Evolutionary conservation across 495 filamentous ascomycete genomes (phyloP).

Genomic region (Elasticomyces elasticus): DNA sequence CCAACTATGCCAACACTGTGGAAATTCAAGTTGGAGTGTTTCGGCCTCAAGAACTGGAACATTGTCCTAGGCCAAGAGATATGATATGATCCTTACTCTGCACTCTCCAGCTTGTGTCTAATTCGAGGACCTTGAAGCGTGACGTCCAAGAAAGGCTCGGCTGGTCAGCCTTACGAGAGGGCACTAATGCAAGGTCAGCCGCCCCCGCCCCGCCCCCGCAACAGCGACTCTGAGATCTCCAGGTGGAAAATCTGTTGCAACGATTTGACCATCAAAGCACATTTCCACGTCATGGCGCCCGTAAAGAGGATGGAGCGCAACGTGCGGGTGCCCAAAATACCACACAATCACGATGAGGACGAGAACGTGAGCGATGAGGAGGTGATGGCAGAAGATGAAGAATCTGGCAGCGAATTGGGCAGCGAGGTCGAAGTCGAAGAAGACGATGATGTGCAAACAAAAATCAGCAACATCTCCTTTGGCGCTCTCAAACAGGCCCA

Average conservation of each 20-base stretch:
- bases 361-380: background rate
- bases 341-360: background rate
- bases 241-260: background rate
- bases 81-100: too few species aligned
- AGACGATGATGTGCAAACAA: too few species aligned
- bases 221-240: background rate
- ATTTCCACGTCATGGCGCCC: slow-evolving; percentile 10
- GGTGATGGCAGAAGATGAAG: slow-evolving; percentile 19
- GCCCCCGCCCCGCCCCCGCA: background rate
- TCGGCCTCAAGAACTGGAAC: too few species aligned
- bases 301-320: slow-evolving; percentile 7
- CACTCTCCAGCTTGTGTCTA: too few species aligned
- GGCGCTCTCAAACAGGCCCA: slow-evolving; percentile 80
- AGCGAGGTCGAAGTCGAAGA: slow-evolving; percentile 24
- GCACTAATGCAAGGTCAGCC: too few species aligned
- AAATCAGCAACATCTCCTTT: slow-evolving; percentile 59
- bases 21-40: too few species aligned
- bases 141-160: too few species aligned
- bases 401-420: slow-evolving; percentile 13
- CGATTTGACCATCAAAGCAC: too few species aligned
- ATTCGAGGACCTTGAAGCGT: too few species aligned
- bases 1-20: too few species aligned
- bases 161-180: too few species aligned
- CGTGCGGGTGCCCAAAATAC: slow-evolving; percentile 1
- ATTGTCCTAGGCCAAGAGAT: too few species aligned